These are phyloP conservation scores for Cladophialophora bantiana DNA, from an alignment of 2,329 filamentous ascomycete species.

Conservation along the genomic window DNA sequence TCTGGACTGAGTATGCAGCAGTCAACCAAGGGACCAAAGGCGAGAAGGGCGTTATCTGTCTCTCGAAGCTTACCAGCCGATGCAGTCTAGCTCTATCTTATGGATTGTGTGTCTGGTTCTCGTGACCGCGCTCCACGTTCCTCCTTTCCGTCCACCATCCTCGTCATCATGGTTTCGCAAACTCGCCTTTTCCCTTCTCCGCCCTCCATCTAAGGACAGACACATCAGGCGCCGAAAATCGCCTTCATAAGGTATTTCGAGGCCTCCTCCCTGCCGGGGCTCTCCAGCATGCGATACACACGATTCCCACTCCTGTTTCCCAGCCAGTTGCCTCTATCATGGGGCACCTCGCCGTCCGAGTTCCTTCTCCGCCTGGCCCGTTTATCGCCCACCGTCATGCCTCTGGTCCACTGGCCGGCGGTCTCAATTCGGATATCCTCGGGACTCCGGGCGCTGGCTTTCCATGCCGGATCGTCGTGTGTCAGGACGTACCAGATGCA, in stretches of 20 bases:
- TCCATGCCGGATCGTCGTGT: slow-evolving; percentile 48
- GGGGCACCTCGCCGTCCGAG: slow-evolving; percentile 65
- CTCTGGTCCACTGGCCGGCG: slow-evolving; percentile 89
- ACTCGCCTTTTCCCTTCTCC: neutral
- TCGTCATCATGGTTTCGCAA: neutral
- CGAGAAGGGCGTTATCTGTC: neutral
- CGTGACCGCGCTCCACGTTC: neutral
- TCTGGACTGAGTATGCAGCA: neutral
- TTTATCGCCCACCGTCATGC: slow-evolving; percentile 85
- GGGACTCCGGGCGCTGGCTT: slow-evolving; percentile 58
- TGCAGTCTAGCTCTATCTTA: neutral
- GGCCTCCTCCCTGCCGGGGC: slow-evolving; percentile 45
- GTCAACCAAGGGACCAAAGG: neutral
- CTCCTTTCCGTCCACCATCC: neutral
- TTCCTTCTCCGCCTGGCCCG: slow-evolving; percentile 59
- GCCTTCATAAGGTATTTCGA: slow-evolving; percentile 25
- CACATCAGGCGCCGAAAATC: slow-evolving; percentile 20
- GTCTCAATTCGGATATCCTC: slow-evolving; percentile 93
- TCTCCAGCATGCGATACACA: slow-evolving; percentile 73
- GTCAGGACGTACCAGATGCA: slow-evolving; percentile 80
- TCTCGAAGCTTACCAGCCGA: neutral
- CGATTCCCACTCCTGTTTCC: slow-evolving; percentile 77
- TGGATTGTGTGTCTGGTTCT: neutral
- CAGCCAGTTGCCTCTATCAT: slow-evolving; percentile 79
- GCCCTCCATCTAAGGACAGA: neutral